Evolutionary conservation across 495 filamentous ascomycete genomes (phyloP).

Genomic region (Podospora comata): DNA sequence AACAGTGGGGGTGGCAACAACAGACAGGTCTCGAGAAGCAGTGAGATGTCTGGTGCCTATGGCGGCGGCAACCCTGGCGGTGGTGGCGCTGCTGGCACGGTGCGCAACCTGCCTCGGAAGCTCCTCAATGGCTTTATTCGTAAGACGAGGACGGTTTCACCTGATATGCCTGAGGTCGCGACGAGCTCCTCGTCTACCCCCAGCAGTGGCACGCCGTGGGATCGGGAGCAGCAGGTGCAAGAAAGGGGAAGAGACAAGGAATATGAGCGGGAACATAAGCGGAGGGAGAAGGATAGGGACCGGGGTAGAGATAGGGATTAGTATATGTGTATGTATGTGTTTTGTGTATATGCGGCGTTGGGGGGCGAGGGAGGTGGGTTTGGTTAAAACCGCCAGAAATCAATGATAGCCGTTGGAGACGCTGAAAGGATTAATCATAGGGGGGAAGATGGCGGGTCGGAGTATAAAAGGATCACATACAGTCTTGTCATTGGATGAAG

Average conservation of each 20-base stretch:
- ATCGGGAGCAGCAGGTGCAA: slow-evolving; percentile 20
- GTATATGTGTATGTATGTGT: background rate
- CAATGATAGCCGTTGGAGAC: background rate
- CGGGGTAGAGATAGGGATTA: slow-evolving; percentile 8
- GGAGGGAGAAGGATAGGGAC: background rate
- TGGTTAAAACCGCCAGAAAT: background rate
- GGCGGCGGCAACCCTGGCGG: slow-evolving; percentile 18
- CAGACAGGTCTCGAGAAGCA: slow-evolving; percentile 38
- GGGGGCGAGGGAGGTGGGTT: no score
- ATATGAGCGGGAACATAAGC: background rate
- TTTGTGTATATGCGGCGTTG: no score
- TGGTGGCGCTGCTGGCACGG: slow-evolving; percentile 20
- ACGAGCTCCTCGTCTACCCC: slow-evolving; percentile 14
- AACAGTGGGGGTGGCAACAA: slow-evolving; percentile 14
- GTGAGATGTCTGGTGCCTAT: slow-evolving; percentile 30
- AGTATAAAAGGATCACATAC: background rate
- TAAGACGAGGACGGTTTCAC: slow-evolving; percentile 36
- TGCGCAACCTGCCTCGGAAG: slow-evolving; percentile 40
- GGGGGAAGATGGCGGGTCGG: background rate
- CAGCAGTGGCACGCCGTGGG: slow-evolving; percentile 20
- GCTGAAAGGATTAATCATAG: background rate
- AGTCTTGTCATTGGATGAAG: background rate
- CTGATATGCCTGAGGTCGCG: slow-evolving; percentile 18
- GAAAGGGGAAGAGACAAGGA: slow-evolving; percentile 9
- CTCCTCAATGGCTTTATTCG: slow-evolving; percentile 50